Conservation (phyloP, 345 rosid species). For the Limnanthes douglasii region DNA sequence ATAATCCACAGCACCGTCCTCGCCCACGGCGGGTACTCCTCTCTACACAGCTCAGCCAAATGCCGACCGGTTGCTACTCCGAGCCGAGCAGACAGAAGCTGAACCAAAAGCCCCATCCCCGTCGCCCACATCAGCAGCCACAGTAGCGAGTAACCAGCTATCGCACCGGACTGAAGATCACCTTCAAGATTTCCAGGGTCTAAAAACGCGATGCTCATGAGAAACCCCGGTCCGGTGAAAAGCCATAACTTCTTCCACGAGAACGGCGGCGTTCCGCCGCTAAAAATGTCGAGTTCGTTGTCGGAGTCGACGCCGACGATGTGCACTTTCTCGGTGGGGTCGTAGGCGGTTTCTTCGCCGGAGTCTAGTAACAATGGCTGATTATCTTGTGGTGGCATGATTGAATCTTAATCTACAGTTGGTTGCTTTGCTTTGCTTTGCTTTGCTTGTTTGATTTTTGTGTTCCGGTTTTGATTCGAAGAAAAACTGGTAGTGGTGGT, state of each 20-base stretch:
- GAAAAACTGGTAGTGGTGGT: no score
- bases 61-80: conserved; percentile 91
- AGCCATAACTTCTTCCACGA: conserved; percentile 92
- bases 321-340: conserved; percentile 56
- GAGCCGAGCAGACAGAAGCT: conserved; percentile 74
- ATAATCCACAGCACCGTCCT: conserved; percentile 63
- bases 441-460: no score
- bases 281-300: conserved; percentile 9
- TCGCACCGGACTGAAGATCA: conserved; percentile 87
- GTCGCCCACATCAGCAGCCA: conserved; percentile 96
- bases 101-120: conserved; percentile 84
- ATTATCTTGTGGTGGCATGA: no score
- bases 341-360: conserved; percentile 65
- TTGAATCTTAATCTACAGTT: no score
- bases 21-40: conserved; percentile 88
- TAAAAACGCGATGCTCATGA: conserved; percentile 88
- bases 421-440: no score
- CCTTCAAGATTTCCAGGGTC: conserved; percentile 97
- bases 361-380: no score
- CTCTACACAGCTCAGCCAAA: conserved; percentile 86
- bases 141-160: conserved; percentile 83
- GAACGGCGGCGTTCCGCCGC: conserved; percentile 46
- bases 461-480: no score
- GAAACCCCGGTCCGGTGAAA: conserved; percentile 87
- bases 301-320: conserved; percentile 28